Base-by-base conservation (phyloP, 208 protist genomes). In the Trypanosoma rangeli region DNA sequence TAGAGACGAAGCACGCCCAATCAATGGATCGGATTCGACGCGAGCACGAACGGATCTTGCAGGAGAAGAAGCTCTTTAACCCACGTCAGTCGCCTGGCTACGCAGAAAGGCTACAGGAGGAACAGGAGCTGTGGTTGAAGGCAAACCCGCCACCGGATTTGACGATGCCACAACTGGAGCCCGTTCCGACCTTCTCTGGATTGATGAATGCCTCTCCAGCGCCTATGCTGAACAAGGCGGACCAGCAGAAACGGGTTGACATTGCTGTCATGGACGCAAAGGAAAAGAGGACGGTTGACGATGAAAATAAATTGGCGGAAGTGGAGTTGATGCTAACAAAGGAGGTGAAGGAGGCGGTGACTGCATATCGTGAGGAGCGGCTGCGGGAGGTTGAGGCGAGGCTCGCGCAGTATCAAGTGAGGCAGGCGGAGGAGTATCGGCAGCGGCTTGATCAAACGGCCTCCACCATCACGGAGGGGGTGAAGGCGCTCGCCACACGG, bases 1-100 rank as follows among this genome's bases (percentile, higher is more conserved):
- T 92, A 5, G 80, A 92, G 59, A 60, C 78, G 22, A 78, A 83
- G 31, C 86, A 92, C 59, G 74, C 78, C 54, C 68, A 78, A 61
- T 56, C 72, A 0, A 73, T 87, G 60, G 74, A 78, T 5, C 64
- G 78, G 16, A 75, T 85, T 13, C 78, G 75, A 28, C 64, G 75
- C 5, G 73, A 78, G 35, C 82, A 85, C 46, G 68, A 84, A 37
- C 74, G 82, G 60, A 59, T 57, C 5, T 35, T 87, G 31, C 55
- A 63, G 33, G 35, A 70, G 31, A 54, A n/a, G 56, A 42, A 72
- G n/a, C 33, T 73, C 15, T 70, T 81, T 44, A 70, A 92, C 50
- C 73, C 77, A 15, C 77, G 81, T 22, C 62, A 76, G 57, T 64
- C 74, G 12, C 57, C 71, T 31, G 65, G 66, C 20, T 92, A 82